Base-by-base conservation (phyloP, 106 monocot species). In the Apostasia shenzhenica region DNA sequence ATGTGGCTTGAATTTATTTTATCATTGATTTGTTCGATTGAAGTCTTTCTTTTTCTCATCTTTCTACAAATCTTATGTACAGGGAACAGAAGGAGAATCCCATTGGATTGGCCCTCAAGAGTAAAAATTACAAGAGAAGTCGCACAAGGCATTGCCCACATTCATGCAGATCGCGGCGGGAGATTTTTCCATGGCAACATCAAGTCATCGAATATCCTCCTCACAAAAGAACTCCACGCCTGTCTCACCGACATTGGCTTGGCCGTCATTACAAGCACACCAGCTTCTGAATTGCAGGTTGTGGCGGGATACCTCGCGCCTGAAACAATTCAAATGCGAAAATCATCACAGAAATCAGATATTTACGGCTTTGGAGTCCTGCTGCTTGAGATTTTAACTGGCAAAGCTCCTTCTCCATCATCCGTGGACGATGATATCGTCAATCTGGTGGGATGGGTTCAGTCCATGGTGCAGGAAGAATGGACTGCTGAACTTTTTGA, bases 401-500 rank as follows among this genome's bases (percentile, higher is more conserved):
- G 94, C 12, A 95, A 88, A 67, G 76, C 90, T 49, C 88, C 91
- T 2, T 62, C 86, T 12, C 86, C 72, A 51, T 85, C 85, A 5
- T 79, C 76, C 1, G 81, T 76, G 0, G 58, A 73, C 0, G 88
- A 85, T 40, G 91, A 91, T 39, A 68, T 69, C 3, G 71, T 79
- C 1, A 85, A 94, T 49, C 59, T 91, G 7, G 76, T 83, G 1
- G 83, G 85, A 55, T 95, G 95, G 95, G 91, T 95, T 3, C 85
- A 88, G 38, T 91, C 91, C 3, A 83, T 95, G 38, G 84, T 95
- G 10, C 47, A 84, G 58, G 95, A 95, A 61, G 95, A 95, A 63
- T 95, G 95, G 95, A 95, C 95, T 0, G 86, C 91, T 7, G 95
- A 95, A 63, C 91, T 95, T 42, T 95, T 95, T 14, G 95, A 95